Base-by-base conservation (phyloP, 805 yeast species). In the Saccharomycopsis sp. region DNA sequence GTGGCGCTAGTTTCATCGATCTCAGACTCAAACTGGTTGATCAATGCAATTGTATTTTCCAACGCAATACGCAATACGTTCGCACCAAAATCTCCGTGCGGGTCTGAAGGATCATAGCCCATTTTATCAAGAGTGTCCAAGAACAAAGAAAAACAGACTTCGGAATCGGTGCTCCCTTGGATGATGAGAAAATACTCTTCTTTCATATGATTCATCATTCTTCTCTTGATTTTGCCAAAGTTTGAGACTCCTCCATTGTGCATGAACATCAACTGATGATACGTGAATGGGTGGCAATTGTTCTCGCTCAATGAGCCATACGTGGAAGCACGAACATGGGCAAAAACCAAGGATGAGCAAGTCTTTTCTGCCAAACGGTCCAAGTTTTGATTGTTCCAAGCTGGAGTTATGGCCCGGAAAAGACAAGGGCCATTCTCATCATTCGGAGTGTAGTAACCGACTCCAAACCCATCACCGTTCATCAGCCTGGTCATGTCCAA, bases 401-500 rank as follows among this genome's bases (percentile, higher is more conserved):
- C 94, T 0, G 98, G 98, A 0, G 98, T 92, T 36, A 88, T 92
- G 9, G 97, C 97, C 52, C 86, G 79, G 64, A 84, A 92, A 2
- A 87, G 71, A 60, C 97, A 92, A 19, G 98, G 97, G 2, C 86
- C 83, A 36, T 74, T 78, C 7, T 62, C 62, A 34, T 74, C 81
- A 13, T 39, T 22, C n/a, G 64, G 52, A 3, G 77, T 68, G 56
- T 92, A 92, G 62, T 92, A 92, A 1, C 97, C 97, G 17, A 92
- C 89, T 2, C 98, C 98, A 59, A 92, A 92, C 0, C 98, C 98
- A 60, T 92, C 98, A 31, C 98, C 98, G 58, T 92, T 92, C 51
- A 92, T 85, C 2, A 98, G 97, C 39, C 95, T 75, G 50, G 94
- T 60, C 52, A 77, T 79, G 55, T 92, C 97, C 13, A 92, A 67